Percentiles rank a stretch among this genome's conserved stretches.
Evolutionary conservation across 2,329 filamentous ascomycete species (phyloP).

Genomic region (Neonectria sp.): DNA sequence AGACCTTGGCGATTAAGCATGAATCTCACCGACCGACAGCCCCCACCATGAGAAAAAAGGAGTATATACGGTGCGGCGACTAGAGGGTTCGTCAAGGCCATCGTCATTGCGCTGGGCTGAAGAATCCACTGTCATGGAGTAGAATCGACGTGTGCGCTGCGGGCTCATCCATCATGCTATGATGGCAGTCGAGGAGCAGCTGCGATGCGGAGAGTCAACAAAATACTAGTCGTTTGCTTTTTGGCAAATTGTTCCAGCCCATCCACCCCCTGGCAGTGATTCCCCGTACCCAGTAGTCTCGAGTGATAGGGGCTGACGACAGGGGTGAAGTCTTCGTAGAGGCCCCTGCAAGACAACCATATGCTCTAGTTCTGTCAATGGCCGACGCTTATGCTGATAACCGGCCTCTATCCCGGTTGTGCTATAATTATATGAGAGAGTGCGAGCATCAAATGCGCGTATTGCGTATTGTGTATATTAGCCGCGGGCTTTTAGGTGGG

Average conservation of each 20-base stretch:
- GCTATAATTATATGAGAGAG: neutral
- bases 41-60: slow-evolving; percentile 47
- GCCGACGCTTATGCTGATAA: neutral
- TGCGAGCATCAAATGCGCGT: slow-evolving; percentile 6
- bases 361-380: neutral
- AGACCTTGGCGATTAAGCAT: slow-evolving; percentile 32
- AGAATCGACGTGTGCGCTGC: slow-evolving; percentile 44
- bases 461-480: neutral
- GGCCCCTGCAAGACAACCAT: neutral
- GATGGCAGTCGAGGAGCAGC: slow-evolving; percentile 37
- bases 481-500: neutral
- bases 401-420: neutral
- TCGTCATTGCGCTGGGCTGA: slow-evolving; percentile 35
- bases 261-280: slow-evolving; percentile 5
- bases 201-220: slow-evolving; percentile 42
- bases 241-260: slow-evolving; percentile 25
- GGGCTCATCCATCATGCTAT: slow-evolving; percentile 33
- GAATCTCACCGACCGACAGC: slow-evolving; percentile 41
- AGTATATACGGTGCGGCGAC: slow-evolving; percentile 44
- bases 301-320: neutral
- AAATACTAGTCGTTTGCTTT: slow-evolving; percentile 47
- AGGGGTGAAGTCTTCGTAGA: neutral
- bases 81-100: slow-evolving; percentile 42
- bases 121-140: slow-evolving; percentile 43
- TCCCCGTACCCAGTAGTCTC: neutral